Evolutionary conservation across 495 filamentous ascomycete genomes (phyloP), one percentile per base, ranked within the genome.

Genomic region (Aspergillus kassunensis): DNA sequence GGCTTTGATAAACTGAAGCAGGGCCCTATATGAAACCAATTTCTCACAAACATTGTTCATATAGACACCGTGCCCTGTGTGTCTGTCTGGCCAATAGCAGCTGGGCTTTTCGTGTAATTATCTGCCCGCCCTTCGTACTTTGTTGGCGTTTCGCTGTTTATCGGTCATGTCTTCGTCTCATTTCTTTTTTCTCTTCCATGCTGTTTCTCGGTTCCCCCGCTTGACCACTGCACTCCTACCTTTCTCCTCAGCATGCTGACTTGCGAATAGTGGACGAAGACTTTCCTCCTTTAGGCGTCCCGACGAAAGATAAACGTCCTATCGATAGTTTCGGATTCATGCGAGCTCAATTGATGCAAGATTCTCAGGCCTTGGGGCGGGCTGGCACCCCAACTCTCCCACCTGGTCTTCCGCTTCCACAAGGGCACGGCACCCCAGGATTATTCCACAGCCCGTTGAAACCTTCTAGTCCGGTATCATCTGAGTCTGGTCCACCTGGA

Each of bases 331-430:
- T 74, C 45, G 76, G 64, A 4, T 75, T 74, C 30, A 67, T 43
- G n/a, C 72, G 69, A 30, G 74, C 75, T 15, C 73, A 73, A 49
- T 53, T 73, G 10, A 56, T 63, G 13, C 57, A 40, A 29, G 70
- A 74, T 16, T 64, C 69, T 10, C 58, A 60, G 29, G 49, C 55
- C 39, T 53, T 63, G 12, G 65, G 62, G 30, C 73, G 74, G 21
- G 66, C 75, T 29, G 76, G 76, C 3, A 84, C 81, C 9, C 83
- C 84, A 3, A 77, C 75, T 2, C 68, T 86, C 9, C 86, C 86
- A 29, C 86, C 87, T 20, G 87, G 86, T 0, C 79, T 89, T 36
- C 78, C 78, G 12, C 62, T 83, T 11, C 76, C 78, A 4, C 79
- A 78, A 45, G 64, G 71, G 3, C 81, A 85, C 51, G 71, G 81